Evolutionary conservation across 768 basidiomycete species (phyloP).

Genomic region (Auriculariales sp.): DNA sequence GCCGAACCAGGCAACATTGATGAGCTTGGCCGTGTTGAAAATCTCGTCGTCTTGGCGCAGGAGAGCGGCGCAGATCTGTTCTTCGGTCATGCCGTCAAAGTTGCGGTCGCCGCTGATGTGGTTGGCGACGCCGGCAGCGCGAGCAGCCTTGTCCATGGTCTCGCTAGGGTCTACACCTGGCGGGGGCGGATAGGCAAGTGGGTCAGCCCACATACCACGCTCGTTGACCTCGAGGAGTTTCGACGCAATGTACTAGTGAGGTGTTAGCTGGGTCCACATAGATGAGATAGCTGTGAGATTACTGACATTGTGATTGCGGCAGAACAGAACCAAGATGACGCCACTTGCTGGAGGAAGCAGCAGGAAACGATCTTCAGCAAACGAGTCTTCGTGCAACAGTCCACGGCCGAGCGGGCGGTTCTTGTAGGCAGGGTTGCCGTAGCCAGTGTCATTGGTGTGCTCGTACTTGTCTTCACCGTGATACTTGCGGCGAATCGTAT

Average conservation of each 20-base stretch:
- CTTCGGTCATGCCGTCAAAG: not conserved
- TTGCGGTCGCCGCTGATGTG: conserved; percentile 11
- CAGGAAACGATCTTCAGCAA: conserved; percentile 65
- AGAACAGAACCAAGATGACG: conserved; percentile 71
- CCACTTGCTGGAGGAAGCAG: conserved; percentile 68
- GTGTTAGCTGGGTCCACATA: not conserved
- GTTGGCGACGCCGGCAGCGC: not conserved
- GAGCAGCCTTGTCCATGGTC: not conserved
- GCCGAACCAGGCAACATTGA: conserved; percentile 13
- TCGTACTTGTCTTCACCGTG: not conserved
- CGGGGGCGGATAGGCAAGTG: conserved; percentile 12
- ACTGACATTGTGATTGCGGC: conserved; percentile 75
- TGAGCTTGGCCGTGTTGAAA: conserved; percentile 58
- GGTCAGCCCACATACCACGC: conserved; percentile 45
- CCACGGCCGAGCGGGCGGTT: conserved; percentile 35
- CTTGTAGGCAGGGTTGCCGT: conserved; percentile 1
- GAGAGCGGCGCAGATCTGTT: not conserved
- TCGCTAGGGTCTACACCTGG: not conserved
- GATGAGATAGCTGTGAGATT: not conserved
- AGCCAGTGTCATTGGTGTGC: conserved; percentile 1
- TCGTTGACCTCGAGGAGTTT: conserved; percentile 75
- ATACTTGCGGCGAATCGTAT: conserved; percentile 30
- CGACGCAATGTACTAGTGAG: conserved; percentile 60
- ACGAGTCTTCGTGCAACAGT: conserved; percentile 50
- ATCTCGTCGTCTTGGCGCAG: conserved; percentile 48